Base-by-base conservation (phyloP, 768 basidiomycete genomes). In the Russula brevipes region DNA sequence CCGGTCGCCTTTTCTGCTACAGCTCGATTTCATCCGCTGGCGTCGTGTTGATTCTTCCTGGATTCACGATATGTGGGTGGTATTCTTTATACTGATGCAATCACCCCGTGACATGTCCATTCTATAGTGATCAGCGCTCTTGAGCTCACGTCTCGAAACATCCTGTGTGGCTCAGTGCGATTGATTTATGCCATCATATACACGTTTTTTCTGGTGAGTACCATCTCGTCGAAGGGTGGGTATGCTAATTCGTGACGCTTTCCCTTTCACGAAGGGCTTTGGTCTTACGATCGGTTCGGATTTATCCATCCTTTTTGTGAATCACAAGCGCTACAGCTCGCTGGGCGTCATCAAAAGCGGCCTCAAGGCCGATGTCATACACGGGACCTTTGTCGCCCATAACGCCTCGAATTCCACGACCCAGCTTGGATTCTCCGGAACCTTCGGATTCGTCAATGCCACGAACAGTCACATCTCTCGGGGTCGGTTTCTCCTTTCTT, bases 121-220 rank as follows among this genome's bases (percentile, higher is more conserved):
- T 45, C 33, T 44, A 4, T 61, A 89, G 90, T 91, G 67, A 87
- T 85, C 57, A 86, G 87, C 61, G 85, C 91, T 7, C 77, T 93
- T 16, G 91, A 92, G 72, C 75, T 92, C 61, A 89, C 89, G 72
- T 91, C 90, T 14, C 83, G 82, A 70, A 92, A 89, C 69, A 80
- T 91, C 42, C 82, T 91, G 58, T 89, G 88, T 66, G 91, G 90
- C 35, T 87, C 88, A 24, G 90, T 92, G 39, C 79, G 89, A 65
- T 85, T 92, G 72, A 88, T 92, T 35, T 92, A 91, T 69, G 89
- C 91, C 14, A 87, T 91, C 63, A 91, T 93, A 47, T 93, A 92
- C 69, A 91, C 89, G 0, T 77, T 92, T 49, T 91, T 91, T 72
- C 75, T 93, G 69, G 88, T 87, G 70, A 63, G 80, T 50, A 11